phyloP scores from a whole-genome alignment of 129 eudicot species.

The Saposhnikovia divaricata region DNA sequence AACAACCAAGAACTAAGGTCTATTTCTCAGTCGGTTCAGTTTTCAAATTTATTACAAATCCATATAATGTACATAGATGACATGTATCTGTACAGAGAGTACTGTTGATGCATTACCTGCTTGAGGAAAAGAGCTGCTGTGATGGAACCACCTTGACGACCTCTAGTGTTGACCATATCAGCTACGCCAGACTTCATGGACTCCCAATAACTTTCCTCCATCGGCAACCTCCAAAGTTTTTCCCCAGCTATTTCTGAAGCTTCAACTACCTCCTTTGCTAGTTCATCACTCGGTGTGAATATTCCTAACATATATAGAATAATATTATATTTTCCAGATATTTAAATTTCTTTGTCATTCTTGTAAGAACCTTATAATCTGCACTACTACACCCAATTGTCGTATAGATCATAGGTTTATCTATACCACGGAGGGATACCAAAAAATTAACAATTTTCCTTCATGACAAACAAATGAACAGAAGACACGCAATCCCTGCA shows the following conservation, averaged over 20 bases:
- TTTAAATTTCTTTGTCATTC: not conserved
- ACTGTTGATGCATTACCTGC: slow-evolving; percentile 41
- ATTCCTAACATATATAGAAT: slow-evolving; percentile 36
- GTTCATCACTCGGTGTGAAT: slow-evolving; percentile 83
- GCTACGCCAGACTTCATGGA: slow-evolving; percentile 96
- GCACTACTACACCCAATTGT: not conserved
- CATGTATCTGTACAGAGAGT: not conserved
- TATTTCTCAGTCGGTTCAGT: not conserved
- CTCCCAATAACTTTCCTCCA: slow-evolving; percentile 98
- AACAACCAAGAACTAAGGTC: not conserved
- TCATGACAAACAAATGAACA: not conserved
- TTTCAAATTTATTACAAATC: too few relatives aligned
- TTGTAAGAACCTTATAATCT: not conserved
- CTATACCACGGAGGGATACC: not conserved
- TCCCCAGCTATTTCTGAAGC: slow-evolving; percentile 87
- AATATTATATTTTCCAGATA: not conserved
- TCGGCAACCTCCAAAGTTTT: slow-evolving; percentile 91
- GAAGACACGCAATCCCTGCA: slow-evolving; percentile 46
- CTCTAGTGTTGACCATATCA: slow-evolving; percentile 95
- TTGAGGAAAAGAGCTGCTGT: slow-evolving; percentile 95
- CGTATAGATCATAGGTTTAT: not conserved
- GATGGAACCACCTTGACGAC: slow-evolving; percentile 85
- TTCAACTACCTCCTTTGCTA: slow-evolving; percentile 70
- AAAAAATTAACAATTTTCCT: not conserved
- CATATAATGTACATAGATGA: not conserved